phyloP scores from a whole-genome alignment of 2,329 filamentous ascomycete species.

The Diplodia scrobiculata region DNA sequence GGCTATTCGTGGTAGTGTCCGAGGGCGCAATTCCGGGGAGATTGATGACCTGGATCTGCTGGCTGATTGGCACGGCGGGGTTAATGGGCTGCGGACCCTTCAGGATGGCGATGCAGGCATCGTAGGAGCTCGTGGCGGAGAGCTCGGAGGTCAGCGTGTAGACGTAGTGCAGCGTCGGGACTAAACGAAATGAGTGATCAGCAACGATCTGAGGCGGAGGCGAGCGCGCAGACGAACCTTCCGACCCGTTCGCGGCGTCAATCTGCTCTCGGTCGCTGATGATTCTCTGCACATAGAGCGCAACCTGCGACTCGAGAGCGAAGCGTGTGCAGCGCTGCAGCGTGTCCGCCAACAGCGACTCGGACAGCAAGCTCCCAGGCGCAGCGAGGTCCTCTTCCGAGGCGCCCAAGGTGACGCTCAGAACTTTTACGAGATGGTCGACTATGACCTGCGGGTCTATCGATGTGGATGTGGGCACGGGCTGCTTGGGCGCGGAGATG shows the following conservation, averaged over 20 bases:
- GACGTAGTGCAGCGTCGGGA: slow-evolving; percentile 54
- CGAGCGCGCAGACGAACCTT: slow-evolving; percentile 36
- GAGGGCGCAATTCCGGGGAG: slow-evolving; percentile 77
- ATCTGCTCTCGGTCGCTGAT: slow-evolving; percentile 44
- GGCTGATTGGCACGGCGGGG: slow-evolving; percentile 74
- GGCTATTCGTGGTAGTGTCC: slow-evolving; percentile 66
- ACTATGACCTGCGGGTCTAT: slow-evolving; percentile 54
- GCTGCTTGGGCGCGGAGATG: slow-evolving; percentile 36
- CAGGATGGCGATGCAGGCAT: slow-evolving; percentile 82
- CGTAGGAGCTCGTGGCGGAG: slow-evolving; percentile 74
- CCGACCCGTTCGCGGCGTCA: slow-evolving; percentile 39
- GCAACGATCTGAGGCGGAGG: slow-evolving; percentile 48
- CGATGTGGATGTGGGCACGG: slow-evolving; percentile 41
- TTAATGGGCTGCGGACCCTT: slow-evolving; percentile 90
- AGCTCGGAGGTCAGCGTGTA: slow-evolving; percentile 85
- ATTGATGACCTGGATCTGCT: slow-evolving; percentile 91
- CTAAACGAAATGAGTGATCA: slow-evolving; percentile 30
- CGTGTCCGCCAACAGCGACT: slow-evolving; percentile 72
- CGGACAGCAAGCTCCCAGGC: slow-evolving; percentile 79
- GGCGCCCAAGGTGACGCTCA: slow-evolving; percentile 54
- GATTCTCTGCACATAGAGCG: slow-evolving; percentile 86
- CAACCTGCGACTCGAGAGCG: slow-evolving; percentile 81
- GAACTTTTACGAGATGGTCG: slow-evolving; percentile 52
- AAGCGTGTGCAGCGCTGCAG: slow-evolving; percentile 86
- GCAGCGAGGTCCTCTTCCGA: slow-evolving; percentile 75